phyloP scores from a whole-genome alignment of 352 stramenopile species.

The Globisporangium sylvaticum region DNA sequence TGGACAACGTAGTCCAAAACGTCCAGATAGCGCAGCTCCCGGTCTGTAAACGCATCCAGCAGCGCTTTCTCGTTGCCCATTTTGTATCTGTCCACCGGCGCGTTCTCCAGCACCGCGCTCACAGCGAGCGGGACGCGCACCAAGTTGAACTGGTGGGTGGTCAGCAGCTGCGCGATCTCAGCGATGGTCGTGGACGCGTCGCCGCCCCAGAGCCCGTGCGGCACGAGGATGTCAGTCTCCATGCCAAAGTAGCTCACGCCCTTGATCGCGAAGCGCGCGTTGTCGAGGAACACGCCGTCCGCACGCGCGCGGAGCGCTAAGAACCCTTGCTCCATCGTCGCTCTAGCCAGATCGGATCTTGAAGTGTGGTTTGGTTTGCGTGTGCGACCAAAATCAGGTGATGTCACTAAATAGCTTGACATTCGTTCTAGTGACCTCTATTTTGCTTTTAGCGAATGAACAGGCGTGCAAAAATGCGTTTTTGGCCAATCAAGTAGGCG shows the following conservation, averaged over 20 bases:
- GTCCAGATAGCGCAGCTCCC: slow-evolving; percentile 41
- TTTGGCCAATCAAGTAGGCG: neutral
- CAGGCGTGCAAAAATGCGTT: neutral
- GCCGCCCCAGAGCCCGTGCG: slow-evolving; percentile 61
- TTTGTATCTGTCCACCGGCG: slow-evolving; percentile 29
- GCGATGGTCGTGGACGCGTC: slow-evolving; percentile 41
- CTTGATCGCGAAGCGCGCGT: slow-evolving; percentile 41
- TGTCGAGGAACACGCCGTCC: slow-evolving; percentile 34
- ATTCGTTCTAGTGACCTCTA: too few species aligned
- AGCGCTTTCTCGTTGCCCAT: slow-evolving; percentile 39
- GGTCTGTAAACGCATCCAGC: slow-evolving; percentile 15
- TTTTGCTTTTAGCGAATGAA: neutral
- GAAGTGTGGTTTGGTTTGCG: too few species aligned
- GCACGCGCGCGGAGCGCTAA: too few species aligned
- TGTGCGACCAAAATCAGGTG: too few species aligned
- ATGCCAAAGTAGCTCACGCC: slow-evolving; percentile 62
- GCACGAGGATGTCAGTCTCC: slow-evolving; percentile 55
- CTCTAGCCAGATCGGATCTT: too few species aligned
- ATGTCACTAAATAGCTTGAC: too few species aligned
- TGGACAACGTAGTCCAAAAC: slow-evolving; percentile 47
- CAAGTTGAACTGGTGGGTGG: slow-evolving; percentile 43
- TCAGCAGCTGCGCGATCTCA: slow-evolving; percentile 30
- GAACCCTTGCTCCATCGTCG: too few species aligned
- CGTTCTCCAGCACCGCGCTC: slow-evolving; percentile 36
- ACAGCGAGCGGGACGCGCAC: slow-evolving; percentile 49